A percentile compares a stretch with the other conserved stretches of the same genome.
These are phyloP conservation scores for Anisodus tanguticus DNA, from an alignment of 257 asterid species.

Conservation along the genomic window DNA sequence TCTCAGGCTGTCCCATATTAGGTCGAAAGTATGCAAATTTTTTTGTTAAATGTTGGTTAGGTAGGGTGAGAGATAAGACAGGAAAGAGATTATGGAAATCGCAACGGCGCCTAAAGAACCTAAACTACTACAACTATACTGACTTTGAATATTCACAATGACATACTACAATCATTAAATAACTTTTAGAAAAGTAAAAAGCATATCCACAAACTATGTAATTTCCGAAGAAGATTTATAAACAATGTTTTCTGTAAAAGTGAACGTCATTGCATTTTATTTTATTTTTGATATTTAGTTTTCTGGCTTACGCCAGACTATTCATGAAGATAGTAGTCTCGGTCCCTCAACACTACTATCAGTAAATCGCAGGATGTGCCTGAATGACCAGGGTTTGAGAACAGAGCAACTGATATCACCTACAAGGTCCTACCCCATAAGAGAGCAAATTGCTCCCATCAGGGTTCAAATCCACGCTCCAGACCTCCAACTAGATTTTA, in stretches of 20 bases:
- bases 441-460: no score
- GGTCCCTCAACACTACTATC: no score
- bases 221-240: not conserved
- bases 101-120: not conserved
- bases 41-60: not conserved
- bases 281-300: no score
- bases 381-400: no score
- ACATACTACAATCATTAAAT: not conserved
- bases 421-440: no score
- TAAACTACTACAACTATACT: not conserved
- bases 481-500: no score
- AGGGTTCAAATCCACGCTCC: no score
- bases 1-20: conserved; percentile 4
- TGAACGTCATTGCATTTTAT: not conserved
- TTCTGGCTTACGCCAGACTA: no score
- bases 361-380: no score
- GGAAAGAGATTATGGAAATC: conserved; percentile 1
- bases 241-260: not conserved
- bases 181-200: not conserved
- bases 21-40: not conserved
- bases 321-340: no score
- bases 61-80: conserved; percentile 9
- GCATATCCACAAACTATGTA: not conserved
- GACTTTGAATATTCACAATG: not conserved
- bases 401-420: no score